phyloP scores from a whole-genome alignment of 768 basidiomycete genomes.

The Russula emetica region DNA sequence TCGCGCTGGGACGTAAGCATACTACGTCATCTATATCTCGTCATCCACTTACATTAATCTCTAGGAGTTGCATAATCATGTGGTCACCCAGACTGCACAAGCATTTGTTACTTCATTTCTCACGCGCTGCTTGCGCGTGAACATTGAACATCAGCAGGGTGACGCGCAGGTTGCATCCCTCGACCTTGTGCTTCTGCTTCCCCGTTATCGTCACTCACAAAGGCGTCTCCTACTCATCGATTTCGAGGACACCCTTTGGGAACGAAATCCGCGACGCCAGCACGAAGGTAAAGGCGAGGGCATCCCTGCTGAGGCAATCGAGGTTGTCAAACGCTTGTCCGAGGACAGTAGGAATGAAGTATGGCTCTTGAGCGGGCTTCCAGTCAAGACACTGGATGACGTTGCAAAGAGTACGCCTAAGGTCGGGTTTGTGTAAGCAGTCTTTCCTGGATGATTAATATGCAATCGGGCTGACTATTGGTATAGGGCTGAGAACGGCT shows the following conservation, averaged over 20 bases:
- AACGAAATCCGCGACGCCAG: conserved; percentile 45
- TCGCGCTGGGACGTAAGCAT: conserved; percentile 68
- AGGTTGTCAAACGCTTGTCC: conserved; percentile 52
- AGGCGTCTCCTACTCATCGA: conserved; percentile 69
- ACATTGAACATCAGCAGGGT: conserved; percentile 57
- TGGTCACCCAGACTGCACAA: conserved; percentile 82
- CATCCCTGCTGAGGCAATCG: conserved; percentile 38
- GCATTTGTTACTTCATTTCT: conserved; percentile 78
- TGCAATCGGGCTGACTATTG: conserved; percentile 3
- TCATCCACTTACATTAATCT: background rate
- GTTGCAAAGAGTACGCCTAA: conserved; percentile 57
- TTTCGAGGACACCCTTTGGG: conserved; percentile 79
- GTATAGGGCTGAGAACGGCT: conserved; percentile 78
- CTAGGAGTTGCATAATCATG: conserved; percentile 75
- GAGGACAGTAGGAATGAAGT: conserved; percentile 69
- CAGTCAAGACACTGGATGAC: conserved; percentile 58
- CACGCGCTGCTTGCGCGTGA: conserved; percentile 64
- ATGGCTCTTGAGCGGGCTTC: conserved; percentile 76
- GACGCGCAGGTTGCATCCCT: conserved; percentile 41
- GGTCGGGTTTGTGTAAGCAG: conserved; percentile 69
- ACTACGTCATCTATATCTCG: background rate
- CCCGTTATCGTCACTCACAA: conserved; percentile 60
- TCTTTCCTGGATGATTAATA: conserved; percentile 14
- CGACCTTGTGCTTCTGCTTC: conserved; percentile 51
- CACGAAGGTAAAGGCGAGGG: conserved; percentile 12